phyloP scores from a whole-genome alignment of 441 rosid species.

The Pelargonium australe region DNA sequence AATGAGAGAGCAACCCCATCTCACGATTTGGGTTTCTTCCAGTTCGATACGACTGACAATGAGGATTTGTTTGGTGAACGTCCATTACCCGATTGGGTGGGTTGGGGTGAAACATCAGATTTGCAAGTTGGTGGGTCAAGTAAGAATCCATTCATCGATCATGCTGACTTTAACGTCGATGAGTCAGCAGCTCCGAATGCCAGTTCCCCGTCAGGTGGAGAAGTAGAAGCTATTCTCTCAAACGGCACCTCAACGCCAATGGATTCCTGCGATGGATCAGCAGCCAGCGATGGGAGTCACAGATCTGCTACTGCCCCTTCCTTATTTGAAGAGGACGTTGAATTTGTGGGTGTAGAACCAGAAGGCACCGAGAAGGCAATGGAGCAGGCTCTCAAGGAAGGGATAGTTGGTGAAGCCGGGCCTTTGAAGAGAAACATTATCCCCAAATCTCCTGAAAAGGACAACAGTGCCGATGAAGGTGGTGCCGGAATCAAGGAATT shows the following conservation, averaged over 20 bases:
- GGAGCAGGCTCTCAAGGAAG: conserved; percentile 90
- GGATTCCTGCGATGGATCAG: conserved; percentile 34
- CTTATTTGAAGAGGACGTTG: conserved; percentile 91
- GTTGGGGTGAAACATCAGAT: conserved; percentile 64
- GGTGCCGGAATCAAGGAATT: conserved; percentile 70
- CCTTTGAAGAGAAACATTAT: conserved; percentile 53
- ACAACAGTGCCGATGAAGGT: conserved; percentile 36
- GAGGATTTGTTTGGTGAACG: conserved; percentile 49
- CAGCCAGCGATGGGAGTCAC: conserved; percentile 33
- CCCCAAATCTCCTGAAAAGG: conserved; percentile 30
- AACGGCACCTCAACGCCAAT: conserved; percentile 43
- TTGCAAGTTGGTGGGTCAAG: conserved; percentile 51
- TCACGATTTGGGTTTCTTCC: conserved; percentile 40
- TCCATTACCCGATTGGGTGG: conserved; percentile 78
- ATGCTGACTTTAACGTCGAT: conserved; percentile 31
- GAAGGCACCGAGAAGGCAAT: conserved; percentile 93
- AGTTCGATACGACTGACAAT: conserved; percentile 48
- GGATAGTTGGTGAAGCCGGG: conserved; percentile 94
- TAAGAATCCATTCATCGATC: conserved; percentile 61
- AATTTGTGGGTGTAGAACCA: conserved; percentile 84
- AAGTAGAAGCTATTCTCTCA: conserved; percentile 31
- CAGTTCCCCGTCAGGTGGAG: conserved; percentile 32
- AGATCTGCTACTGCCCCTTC: conserved; percentile 46
- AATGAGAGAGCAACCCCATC: conserved; percentile 27
- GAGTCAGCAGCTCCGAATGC: conserved; percentile 32